Evolutionary conservation across 2,329 filamentous ascomycete species (phyloP).

Genomic region (Fusarium duplospermum): DNA sequence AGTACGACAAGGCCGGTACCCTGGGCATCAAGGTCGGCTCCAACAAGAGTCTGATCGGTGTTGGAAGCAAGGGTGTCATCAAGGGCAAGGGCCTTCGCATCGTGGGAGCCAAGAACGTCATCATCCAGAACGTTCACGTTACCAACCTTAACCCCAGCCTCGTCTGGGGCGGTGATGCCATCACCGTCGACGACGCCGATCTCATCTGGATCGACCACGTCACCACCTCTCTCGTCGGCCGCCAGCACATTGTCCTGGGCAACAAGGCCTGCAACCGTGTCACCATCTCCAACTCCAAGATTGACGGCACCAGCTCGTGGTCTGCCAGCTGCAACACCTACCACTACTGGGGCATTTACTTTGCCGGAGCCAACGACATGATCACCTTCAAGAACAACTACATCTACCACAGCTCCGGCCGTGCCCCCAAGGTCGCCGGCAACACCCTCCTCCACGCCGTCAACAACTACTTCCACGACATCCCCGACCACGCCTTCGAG

Average conservation of each 20-base stretch:
- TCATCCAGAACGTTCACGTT: slow-evolving; percentile 69
- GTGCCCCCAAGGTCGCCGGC: slow-evolving; percentile 67
- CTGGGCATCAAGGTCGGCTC: slow-evolving; percentile 63
- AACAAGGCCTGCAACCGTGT: slow-evolving; percentile 64
- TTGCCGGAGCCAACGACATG: slow-evolving; percentile 65
- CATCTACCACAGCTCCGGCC: slow-evolving; percentile 68
- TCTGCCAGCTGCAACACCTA: slow-evolving; percentile 68
- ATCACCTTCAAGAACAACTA: slow-evolving; percentile 72
- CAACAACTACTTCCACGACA: slow-evolving; percentile 71
- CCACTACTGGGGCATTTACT: slow-evolving; percentile 71
- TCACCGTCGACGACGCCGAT: slow-evolving; percentile 62
- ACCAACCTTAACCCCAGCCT: slow-evolving; percentile 67
- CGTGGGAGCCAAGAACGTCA: slow-evolving; percentile 63
- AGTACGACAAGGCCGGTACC: slow-evolving; percentile 63
- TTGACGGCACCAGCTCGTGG: slow-evolving; percentile 65
- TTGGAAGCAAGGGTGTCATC: slow-evolving; percentile 64
- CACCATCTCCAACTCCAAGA: slow-evolving; percentile 70
- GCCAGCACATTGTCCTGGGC: slow-evolving; percentile 71
- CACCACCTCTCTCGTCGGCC: slow-evolving; percentile 67
- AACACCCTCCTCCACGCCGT: slow-evolving; percentile 68
- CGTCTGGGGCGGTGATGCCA: slow-evolving; percentile 70
- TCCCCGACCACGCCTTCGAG: slow-evolving; percentile 69
- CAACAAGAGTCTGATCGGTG: slow-evolving; percentile 69
- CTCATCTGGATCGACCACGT: slow-evolving; percentile 65
- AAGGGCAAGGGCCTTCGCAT: slow-evolving; percentile 68